Percentiles rank a stretch among this genome's conserved stretches.
Conservation (phyloP, 2,329 filamentous ascomycete genomes). For the Chaetomiaceae sp. region DNA sequence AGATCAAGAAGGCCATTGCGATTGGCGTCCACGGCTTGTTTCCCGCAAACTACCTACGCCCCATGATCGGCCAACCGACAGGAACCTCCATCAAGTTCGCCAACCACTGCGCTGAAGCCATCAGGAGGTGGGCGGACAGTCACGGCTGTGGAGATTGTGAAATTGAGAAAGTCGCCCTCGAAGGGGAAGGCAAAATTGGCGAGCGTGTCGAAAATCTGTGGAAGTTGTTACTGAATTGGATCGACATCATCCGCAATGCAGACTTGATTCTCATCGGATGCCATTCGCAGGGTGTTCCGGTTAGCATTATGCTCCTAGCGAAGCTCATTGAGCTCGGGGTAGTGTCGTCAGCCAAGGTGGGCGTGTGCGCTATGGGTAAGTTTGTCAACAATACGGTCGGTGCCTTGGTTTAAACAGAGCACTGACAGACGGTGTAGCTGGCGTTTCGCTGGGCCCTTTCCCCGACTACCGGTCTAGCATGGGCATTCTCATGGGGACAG, state of each 20-base stretch:
- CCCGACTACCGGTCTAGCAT: constrained; percentile 86
- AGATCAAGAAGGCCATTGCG: constrained; percentile 78
- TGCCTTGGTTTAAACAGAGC: background rate
- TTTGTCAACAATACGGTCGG: no score
- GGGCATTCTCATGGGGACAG: constrained; percentile 79
- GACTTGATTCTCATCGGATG: constrained; percentile 91
- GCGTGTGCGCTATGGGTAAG: constrained; percentile 72
- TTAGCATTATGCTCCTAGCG: constrained; percentile 85
- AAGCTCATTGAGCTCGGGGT: constrained; percentile 90
- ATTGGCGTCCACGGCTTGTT: constrained; percentile 96
- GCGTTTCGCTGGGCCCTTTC: constrained; percentile 90
- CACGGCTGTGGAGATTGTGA: constrained; percentile 71
- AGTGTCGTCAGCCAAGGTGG: constrained; percentile 70
- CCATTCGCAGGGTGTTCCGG: constrained; percentile 93
- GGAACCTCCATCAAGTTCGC: constrained; percentile 94
- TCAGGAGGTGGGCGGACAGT: constrained; percentile 73
- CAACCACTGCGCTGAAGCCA: constrained; percentile 77
- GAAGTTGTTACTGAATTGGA: constrained; percentile 92
- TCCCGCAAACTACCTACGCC: constrained; percentile 79
- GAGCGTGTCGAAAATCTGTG: constrained; percentile 89
- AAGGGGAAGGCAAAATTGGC: constrained; percentile 87
- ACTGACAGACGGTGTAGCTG: constrained; percentile 49
- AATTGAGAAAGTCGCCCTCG: constrained; percentile 89
- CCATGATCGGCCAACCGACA: constrained; percentile 88
- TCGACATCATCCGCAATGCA: constrained; percentile 79